Evolutionary conservation across 2,329 filamentous ascomycete genomes (phyloP), one percentile per base, ranked within the genome.

Genomic region (Aaosphaeria pasadenensis): DNA sequence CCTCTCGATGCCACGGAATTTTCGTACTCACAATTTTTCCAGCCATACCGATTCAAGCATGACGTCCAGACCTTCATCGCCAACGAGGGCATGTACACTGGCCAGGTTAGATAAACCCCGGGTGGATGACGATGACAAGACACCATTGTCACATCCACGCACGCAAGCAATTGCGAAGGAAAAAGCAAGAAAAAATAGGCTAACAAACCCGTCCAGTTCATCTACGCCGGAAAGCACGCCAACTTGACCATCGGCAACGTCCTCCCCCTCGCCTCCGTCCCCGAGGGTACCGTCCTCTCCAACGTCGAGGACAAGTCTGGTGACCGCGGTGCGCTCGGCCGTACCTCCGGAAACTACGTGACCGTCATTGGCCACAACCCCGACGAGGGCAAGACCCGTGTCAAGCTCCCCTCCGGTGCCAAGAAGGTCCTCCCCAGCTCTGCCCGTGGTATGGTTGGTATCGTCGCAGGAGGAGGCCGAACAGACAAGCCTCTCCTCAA

Each of bases 71-170:
- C 94, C 67, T 96, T 99, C 87, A 99, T 99, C 74, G 94, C 94
- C 79, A 99, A 97, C 82, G 94, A 97, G 84, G 94, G 94, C 82
- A 96, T 97, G 91, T 99, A 97, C 89, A 96, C 94, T 64, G 94
- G 94, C 76, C 94, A 99, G 80, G 66, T 70, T 41, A 64, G 64
- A 24, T 3, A 24, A 2, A 24, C 17, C 17, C 17, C 17, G 3
- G 17, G 17, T 24, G 17, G 17, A 24, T 24, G 17, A 24, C 17
- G 17, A 24, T 24, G 17, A 24, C 3, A 24, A 24, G 17, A 24
- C 17, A 24, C 17, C 17, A 24, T 3, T 24, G 17, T 24, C 17
- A 24, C 17, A 24, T 24, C 17, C 17, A 44, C 9, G n/a, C 33
- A 13, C 33, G n/a, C 9, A 36, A 36, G 9, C 33, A 36, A 13